Conservation (phyloP, 495 filamentous ascomycete species). For the Neurospora hispaniola region DNA sequence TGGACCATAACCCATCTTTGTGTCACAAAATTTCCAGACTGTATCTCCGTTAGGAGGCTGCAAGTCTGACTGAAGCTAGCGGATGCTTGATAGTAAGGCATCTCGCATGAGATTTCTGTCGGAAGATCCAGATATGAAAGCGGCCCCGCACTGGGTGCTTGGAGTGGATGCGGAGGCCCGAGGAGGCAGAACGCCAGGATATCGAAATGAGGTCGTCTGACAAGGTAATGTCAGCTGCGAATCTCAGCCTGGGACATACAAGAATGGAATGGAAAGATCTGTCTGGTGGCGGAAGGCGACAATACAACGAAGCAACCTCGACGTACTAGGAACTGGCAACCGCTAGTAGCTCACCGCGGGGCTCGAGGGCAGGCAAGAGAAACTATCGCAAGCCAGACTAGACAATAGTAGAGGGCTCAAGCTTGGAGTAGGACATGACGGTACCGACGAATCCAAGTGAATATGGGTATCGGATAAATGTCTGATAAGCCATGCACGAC, state of each 20-base stretch:
- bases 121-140: not conserved
- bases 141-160: not conserved
- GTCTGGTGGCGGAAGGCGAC: too few relatives aligned
- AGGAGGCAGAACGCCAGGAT: too few relatives aligned
- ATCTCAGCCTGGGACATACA: too few relatives aligned
- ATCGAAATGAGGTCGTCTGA: too few relatives aligned
- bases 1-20: not conserved
- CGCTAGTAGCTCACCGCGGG: not conserved
- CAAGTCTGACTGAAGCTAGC: not conserved
- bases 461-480: not conserved
- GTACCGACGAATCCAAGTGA: not conserved
- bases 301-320: too few relatives aligned
- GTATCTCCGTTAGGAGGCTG: not conserved
- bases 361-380: not conserved
- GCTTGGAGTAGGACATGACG: not conserved
- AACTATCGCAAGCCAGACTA: not conserved
- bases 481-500: not conserved
- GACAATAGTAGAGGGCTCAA: not conserved
- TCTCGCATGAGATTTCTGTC: not conserved
- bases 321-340: not conserved
- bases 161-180: too few relatives aligned
- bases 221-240: too few relatives aligned
- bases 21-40: not conserved
- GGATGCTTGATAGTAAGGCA: not conserved
- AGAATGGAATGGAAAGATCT: too few relatives aligned